These are phyloP conservation scores for Euphorbia lathyris DNA, from an alignment of 345 rosid genomes.

Conservation along the genomic window DNA sequence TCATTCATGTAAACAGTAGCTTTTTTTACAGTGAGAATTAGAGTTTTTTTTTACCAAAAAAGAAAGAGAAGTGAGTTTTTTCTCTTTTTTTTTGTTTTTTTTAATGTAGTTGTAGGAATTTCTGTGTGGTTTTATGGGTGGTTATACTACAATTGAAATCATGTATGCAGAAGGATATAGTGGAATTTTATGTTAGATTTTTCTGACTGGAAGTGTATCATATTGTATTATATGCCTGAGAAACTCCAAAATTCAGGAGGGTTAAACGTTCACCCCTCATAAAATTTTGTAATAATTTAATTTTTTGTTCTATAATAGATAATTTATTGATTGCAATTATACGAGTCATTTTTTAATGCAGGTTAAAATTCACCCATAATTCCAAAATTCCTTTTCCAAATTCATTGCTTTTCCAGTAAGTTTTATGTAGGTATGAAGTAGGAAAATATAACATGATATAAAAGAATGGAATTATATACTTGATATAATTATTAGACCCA, in stretches of 20 bases:
- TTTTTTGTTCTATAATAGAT: not conserved
- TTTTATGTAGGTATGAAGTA: too few species aligned
- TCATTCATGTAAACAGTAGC: constrained; percentile 1
- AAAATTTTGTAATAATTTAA: not conserved
- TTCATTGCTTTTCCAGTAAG: too few species aligned
- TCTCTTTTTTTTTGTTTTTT: too few species aligned
- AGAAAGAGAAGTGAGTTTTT: not conserved
- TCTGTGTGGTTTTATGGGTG: not conserved
- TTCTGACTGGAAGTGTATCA: not conserved
- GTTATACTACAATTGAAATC: not conserved
- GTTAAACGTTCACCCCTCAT: not conserved
- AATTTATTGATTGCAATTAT: not conserved
- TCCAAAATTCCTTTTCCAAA: too few species aligned
- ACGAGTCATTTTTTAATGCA: too few species aligned
- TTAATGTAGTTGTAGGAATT: not conserved
- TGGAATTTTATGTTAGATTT: not conserved
- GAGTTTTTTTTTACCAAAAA: not conserved
- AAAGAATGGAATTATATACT: too few species aligned
- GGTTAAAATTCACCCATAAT: too few species aligned
- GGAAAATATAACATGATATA: too few species aligned
- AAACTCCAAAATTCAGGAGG: not conserved
- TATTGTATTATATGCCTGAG: not conserved
- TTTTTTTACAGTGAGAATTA: not conserved
- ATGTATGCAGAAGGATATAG: not conserved
- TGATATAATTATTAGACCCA: too few species aligned